Evolutionary conservation across 2,329 filamentous ascomycete genomes (phyloP).

Genomic region (Penicillium fuscoglaucum): DNA sequence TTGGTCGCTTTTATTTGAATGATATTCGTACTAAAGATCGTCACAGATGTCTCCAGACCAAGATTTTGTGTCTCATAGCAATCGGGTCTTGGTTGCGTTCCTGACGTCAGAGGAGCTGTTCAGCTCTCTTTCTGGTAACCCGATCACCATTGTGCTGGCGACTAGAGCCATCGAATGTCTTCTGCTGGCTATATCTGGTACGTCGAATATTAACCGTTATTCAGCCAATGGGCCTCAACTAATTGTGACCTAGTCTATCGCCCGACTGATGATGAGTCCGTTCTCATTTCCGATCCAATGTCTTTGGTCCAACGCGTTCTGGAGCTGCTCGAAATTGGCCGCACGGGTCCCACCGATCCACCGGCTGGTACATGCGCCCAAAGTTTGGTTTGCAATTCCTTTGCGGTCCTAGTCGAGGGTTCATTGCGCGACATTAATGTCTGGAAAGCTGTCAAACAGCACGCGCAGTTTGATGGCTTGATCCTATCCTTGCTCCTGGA

Average conservation of each 20-base stretch:
- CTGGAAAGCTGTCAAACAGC: constrained; percentile 47
- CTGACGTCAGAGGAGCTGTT: constrained; percentile 60
- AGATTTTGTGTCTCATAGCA: constrained; percentile 44
- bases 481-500: constrained; percentile 47
- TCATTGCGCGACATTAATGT: constrained; percentile 49
- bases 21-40: not conserved
- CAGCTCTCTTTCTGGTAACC: constrained; percentile 45
- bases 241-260: constrained; percentile 28
- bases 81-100: constrained; percentile 60
- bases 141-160: constrained; percentile 53
- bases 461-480: constrained; percentile 39
- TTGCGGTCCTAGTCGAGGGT: constrained; percentile 52
- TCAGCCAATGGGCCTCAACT: not conserved
- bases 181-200: constrained; percentile 57
- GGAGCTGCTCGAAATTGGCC: constrained; percentile 35
- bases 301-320: constrained; percentile 40
- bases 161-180: constrained; percentile 60
- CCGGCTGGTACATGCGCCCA: constrained; percentile 24
- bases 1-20: not conserved
- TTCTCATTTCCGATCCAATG: constrained; percentile 37
- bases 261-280: constrained; percentile 23
- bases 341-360: constrained; percentile 14
- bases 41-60: constrained; percentile 33
- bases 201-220: constrained; percentile 8
- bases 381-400: constrained; percentile 45